Base-by-base conservation (phyloP, 768 basidiomycete genomes). In the Lactarius akahatsu region DNA sequence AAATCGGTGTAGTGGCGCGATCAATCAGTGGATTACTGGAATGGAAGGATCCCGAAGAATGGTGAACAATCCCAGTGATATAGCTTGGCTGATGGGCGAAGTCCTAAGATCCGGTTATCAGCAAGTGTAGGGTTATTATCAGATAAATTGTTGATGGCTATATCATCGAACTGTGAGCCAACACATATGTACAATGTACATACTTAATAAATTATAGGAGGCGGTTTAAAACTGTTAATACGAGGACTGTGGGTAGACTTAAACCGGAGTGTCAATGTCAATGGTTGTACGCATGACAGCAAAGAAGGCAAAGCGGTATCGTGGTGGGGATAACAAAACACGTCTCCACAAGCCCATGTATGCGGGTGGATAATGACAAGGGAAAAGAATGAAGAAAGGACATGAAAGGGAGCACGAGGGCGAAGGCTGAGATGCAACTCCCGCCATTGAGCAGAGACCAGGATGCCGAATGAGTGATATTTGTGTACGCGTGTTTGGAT, bases 401-500 rank as follows among this genome's bases (percentile, higher is more conserved):
- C 47, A 50, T 18, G 43, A 9, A 9, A 5, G 40, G 40, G 40
- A 41, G 18, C 16, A 41, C 16, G 16, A 23, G 45, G 45, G n/a
- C 10, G 45, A 47, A n/a, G 23, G 45, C 43, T n/a, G 20, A n/a
- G 43, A 43, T 20, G 18, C 43, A 7, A 43, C 43, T 20, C 20
- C 20, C 20, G 9, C 34, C 34, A 34, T 34, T 34, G 32, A 32
- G 32, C 32, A 34, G 32, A 9, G 9, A n/a, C n/a, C 32, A 9
- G 34, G 34, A 34, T 34, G 34, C 8, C 34, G 34, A 9, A 34
- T 34, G 32, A 36, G 34, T 34, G 34, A 11, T 11, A 11, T 26
- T 38, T 67, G 57, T 63, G 50, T 67, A 57, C 34, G 20, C 20
- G 54, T 63, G 32, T 67, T 67, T 67, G 26, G 47, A 20, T 0